A percentile compares a stretch with the other conserved stretches of the same genome.
phyloP scores from a whole-genome alignment of 2,329 filamentous ascomycete genomes.

The Acephala macrosclerotiorum region DNA sequence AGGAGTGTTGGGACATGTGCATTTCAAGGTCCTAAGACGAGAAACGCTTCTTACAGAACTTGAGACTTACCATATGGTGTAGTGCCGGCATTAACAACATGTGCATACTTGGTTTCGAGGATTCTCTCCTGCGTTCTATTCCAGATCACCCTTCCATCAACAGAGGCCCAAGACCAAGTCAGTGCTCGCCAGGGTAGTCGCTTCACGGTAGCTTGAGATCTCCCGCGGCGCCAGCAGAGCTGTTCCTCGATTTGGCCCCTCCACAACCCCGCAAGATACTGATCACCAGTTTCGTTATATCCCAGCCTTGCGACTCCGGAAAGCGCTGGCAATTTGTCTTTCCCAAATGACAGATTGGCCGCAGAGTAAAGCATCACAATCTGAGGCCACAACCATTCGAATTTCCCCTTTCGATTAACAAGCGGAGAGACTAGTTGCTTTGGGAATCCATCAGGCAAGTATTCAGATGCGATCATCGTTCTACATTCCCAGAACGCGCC shows the following conservation, averaged over 20 bases:
- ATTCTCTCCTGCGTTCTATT: background rate
- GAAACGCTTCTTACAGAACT: too few relatives aligned
- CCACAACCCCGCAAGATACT: conserved; percentile 36
- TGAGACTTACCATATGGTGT: conserved; percentile 10
- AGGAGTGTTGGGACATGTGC: too few relatives aligned
- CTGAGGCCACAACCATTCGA: conserved; percentile 7
- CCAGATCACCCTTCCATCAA: conserved; percentile 11
- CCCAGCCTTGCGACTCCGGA: conserved; percentile 36
- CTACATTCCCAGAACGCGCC: conserved; percentile 27
- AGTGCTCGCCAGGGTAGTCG: conserved; percentile 26
- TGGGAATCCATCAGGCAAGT: conserved; percentile 21
- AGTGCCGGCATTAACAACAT: conserved; percentile 28
- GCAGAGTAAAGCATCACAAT: conserved; percentile 32
- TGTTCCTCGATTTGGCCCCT: conserved; percentile 25
- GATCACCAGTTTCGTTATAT: conserved; percentile 19
- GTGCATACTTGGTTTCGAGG: conserved; percentile 17
- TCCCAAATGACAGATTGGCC: conserved; percentile 34
- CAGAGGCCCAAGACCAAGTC: conserved; percentile 30
- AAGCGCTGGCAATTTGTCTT: conserved; percentile 40
- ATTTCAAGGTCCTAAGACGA: too few relatives aligned
- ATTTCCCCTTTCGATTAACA: background rate
- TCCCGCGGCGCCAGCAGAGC: conserved; percentile 15
- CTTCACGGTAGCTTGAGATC: background rate
- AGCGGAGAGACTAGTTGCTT: background rate
- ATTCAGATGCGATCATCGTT: conserved; percentile 20